A percentile compares a stretch with the other conserved stretches of the same genome.
Conservation (phyloP, 108 stramenopile genomes). For the Epipyxis sp. region DNA sequence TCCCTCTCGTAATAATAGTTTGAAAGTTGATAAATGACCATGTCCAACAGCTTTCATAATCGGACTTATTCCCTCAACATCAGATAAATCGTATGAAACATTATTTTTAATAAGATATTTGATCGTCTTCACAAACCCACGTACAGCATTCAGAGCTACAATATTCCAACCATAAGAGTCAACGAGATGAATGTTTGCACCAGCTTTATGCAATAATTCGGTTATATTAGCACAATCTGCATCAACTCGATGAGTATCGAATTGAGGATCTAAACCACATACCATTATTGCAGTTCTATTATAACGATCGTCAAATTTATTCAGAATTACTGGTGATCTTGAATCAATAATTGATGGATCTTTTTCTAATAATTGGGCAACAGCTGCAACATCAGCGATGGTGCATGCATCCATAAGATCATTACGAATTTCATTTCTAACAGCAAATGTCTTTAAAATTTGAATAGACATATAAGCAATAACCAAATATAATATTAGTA, state of each 20-base stretch:
- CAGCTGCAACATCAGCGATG: neutral
- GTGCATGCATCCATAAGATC: neutral
- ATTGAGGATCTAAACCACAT: slow-evolving; percentile 19
- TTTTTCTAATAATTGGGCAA: neutral
- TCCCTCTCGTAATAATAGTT: neutral
- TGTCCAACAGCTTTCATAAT: neutral
- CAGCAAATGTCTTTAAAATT: too few relatives aligned
- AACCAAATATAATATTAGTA: too few relatives aligned
- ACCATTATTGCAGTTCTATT: neutral
- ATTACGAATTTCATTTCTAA: neutral
- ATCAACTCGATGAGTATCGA: neutral
- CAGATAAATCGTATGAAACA: neutral
- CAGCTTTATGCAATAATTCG: neutral
- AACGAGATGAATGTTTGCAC: neutral
- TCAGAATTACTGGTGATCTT: neutral
- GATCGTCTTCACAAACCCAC: neutral
- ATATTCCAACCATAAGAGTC: neutral
- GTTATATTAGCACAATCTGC: neutral
- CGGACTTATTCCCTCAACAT: neutral
- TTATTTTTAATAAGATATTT: neutral
- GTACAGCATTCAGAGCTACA: neutral
- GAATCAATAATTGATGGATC: neutral
- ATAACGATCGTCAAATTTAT: neutral
- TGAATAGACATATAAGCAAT: too few relatives aligned
- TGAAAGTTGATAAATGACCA: neutral